Percentiles rank a stretch among this genome's conserved stretches.
Conservation (phyloP, 768 basidiomycete genomes). For the Lanmaoa pseudosensibilis region DNA sequence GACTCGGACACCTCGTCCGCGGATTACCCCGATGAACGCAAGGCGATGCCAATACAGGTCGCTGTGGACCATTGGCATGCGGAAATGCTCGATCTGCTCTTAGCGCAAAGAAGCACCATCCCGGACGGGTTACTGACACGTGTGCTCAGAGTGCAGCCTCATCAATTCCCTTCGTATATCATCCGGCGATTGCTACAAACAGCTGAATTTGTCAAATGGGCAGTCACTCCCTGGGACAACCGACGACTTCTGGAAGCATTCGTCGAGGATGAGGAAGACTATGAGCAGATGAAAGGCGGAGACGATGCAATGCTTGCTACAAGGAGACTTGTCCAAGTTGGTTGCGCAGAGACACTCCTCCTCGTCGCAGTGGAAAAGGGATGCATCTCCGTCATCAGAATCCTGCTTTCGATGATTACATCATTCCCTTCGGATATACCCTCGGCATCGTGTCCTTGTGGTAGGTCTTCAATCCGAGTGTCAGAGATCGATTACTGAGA, state of each 20-base stretch:
- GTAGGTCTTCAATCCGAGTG: not conserved
- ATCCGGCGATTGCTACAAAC: slow-evolving; percentile 4
- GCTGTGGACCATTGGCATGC: slow-evolving; percentile 4
- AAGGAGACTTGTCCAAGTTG: not conserved
- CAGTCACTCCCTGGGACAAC: not conserved
- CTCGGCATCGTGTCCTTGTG: not conserved
- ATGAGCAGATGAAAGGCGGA: not conserved
- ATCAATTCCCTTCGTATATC: slow-evolving; percentile 4
- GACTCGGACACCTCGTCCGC: not conserved
- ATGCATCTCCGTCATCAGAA: not conserved
- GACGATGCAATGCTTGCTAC: not conserved
- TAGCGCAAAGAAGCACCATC: not conserved
- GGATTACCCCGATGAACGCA: not conserved
- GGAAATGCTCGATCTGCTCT: slow-evolving; percentile 1
- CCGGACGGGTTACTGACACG: not conserved
- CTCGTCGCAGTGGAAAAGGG: slow-evolving; percentile 6
- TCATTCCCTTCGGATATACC: not conserved
- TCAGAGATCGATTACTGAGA: not conserved
- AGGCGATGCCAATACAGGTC: not conserved
- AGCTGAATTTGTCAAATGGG: not conserved
- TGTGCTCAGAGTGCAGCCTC: not conserved
- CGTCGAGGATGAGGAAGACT: not conserved
- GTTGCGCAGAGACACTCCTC: slow-evolving; percentile 1
- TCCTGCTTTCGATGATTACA: not conserved
- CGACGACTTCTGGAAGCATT: slow-evolving; percentile 1